Conservation (phyloP, 164 flowering plant genomes). For the Berberis vulgaris region DNA sequence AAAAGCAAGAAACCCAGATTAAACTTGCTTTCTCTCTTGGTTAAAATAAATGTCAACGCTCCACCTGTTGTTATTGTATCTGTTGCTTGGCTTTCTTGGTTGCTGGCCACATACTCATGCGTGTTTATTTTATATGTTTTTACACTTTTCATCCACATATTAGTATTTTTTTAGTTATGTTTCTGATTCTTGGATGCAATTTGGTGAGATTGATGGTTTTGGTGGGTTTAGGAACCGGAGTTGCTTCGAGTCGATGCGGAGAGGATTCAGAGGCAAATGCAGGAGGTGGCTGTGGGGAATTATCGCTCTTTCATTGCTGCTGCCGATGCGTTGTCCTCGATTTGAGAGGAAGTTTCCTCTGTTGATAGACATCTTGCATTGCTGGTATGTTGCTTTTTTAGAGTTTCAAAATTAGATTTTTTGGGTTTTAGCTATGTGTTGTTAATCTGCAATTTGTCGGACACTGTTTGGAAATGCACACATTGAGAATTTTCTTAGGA, state of each 20-base stretch:
- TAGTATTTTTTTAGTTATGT: background rate
- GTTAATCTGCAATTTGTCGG: background rate
- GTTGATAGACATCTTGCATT: slow-evolving; percentile 81
- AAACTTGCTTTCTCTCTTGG: no score
- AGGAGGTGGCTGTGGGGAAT: slow-evolving; percentile 92
- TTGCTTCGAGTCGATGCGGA: slow-evolving; percentile 93
- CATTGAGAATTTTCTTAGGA: background rate
- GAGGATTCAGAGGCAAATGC: slow-evolving; percentile 90
- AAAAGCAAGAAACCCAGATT: no score
- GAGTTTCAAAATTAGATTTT: background rate
- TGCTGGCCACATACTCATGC: no score
- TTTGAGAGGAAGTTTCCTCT: slow-evolving; percentile 66
- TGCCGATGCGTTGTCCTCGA: slow-evolving; percentile 73
- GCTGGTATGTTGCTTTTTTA: slow-evolving; percentile 33
- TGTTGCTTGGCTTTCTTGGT: no score
- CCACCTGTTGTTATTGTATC: no score
- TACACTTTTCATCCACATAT: background rate
- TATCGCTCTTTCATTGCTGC: slow-evolving; percentile 94
- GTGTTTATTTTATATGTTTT: no score
- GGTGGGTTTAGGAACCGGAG: slow-evolving; percentile 70
- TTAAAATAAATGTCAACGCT: no score
- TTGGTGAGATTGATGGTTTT: background rate
- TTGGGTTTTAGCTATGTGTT: background rate
- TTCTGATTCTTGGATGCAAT: background rate
- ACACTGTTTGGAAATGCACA: background rate